These are phyloP conservation scores for Nevesoporus exiguus DNA, from an alignment of 768 basidiomycete genomes.

Conservation along the genomic window DNA sequence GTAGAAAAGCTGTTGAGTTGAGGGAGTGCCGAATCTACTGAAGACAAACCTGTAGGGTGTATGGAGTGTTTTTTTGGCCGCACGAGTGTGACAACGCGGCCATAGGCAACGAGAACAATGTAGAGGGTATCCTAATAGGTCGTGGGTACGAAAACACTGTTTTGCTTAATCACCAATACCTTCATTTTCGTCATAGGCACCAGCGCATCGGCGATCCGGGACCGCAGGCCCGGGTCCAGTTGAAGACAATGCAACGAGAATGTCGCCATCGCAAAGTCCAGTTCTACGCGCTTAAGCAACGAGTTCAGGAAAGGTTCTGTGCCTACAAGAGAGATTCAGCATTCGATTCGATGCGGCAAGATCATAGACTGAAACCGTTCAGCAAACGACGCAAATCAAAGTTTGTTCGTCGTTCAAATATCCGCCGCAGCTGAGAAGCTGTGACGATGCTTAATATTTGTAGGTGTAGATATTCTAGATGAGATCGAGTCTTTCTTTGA, in stretches of 20 bases:
- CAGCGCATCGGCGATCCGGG: constrained; percentile 75
- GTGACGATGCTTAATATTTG: constrained; percentile 92
- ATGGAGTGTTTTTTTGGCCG: constrained; percentile 92
- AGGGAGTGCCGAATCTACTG: background rate
- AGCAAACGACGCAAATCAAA: constrained; percentile 82
- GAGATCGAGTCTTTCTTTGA: constrained; percentile 83
- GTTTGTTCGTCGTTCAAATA: constrained; percentile 88
- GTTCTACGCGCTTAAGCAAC: constrained; percentile 65
- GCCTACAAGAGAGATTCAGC: constrained; percentile 42
- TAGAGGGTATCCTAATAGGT: constrained; percentile 79
- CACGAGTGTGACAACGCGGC: constrained; percentile 79
- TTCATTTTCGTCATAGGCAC: constrained; percentile 79
- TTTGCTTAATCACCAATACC: constrained; percentile 35
- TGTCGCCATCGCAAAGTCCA: constrained; percentile 77
- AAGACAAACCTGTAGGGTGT: constrained; percentile 76
- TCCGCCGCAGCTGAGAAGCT: constrained; percentile 73
- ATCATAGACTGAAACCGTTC: constrained; percentile 43
- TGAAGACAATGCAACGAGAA: constrained; percentile 80
- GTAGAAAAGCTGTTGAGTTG: background rate
- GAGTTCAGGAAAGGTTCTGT: constrained; percentile 79
- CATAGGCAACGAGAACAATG: constrained; percentile 76
- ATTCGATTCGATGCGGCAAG: background rate
- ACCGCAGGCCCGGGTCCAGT: constrained; percentile 65
- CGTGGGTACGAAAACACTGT: background rate
- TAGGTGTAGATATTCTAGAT: constrained; percentile 92